Base-by-base conservation (phyloP, 495 filamentous ascomycete species). In the Xylaria acuta region DNA sequence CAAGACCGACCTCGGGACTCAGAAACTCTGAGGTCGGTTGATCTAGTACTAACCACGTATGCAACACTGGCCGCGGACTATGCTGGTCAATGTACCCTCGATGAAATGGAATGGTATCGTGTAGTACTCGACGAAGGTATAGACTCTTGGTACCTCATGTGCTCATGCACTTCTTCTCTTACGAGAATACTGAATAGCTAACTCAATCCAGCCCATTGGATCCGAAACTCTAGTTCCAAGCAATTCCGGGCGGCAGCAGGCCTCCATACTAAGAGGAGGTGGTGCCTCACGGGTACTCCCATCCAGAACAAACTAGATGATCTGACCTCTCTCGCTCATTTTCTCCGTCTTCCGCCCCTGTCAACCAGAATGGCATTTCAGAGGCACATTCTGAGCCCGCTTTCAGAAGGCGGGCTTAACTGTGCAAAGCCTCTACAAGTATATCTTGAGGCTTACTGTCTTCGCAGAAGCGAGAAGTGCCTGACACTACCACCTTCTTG, bases 291-390 rank as follows among this genome's bases (percentile, higher is more conserved):
- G 3, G 92, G 93, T 32, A 93, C 91, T 0, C 90, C 92, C 0
- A 89, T 92, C 30, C 90, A 93, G 76, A 95, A 95, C 72, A 87
- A 89, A n/a, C 86, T 95, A 6, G 92, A 94, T 32, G 93, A 95
- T 76, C 82, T 95, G 2, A 86, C 89, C 30, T 91, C 93, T 12
- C 82, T 95, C 20, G 90, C 92, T 70, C 91, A 89, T 60, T 95
- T 95, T 73, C 82, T 95, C 3, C 86, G 88, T 2, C 80, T 95
- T n/a, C 84, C 86, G 66, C 92, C 93, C 12, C 6, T 65, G 25
- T 65, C 63, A 16, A 65, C 40, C 3, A 47, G 11, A 34, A 22
- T 12, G 3, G 40, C 12, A 20, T 67, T 67, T 25, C 64, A 38
- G 32, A 67, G 54, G n/a, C 64, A 67, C 64, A 53, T 67, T 18